These are phyloP conservation scores for Ceratocystis smalleyi DNA, from an alignment of 2,329 filamentous ascomycete species.

Conservation along the genomic window DNA sequence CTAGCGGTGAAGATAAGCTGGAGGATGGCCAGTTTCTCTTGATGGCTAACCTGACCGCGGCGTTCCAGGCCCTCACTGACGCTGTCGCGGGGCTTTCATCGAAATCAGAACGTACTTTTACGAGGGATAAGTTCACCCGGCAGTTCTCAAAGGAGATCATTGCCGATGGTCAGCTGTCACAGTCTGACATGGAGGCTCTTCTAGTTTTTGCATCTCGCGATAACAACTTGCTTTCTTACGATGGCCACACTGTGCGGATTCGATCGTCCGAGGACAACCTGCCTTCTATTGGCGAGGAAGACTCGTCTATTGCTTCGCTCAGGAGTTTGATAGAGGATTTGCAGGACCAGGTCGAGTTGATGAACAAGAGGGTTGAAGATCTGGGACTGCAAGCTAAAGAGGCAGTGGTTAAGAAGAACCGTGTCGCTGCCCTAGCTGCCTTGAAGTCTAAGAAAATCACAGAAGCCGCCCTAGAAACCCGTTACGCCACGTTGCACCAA, in stretches of 20 bases:
- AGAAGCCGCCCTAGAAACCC: constrained; percentile 55
- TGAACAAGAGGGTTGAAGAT: constrained; percentile 50
- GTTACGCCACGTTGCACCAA: constrained; percentile 59
- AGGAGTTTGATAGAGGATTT: constrained; percentile 64
- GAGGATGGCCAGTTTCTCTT: constrained; percentile 50
- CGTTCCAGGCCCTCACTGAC: constrained; percentile 38
- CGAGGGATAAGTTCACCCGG: constrained; percentile 46
- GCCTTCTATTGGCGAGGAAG: constrained; percentile 52
- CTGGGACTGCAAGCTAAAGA: constrained; percentile 50
- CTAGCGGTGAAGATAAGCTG: constrained; percentile 37
- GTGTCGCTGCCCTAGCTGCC: constrained; percentile 57
- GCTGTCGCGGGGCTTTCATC: constrained; percentile 29
- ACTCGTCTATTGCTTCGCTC: constrained; percentile 67
- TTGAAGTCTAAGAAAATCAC: constrained; percentile 70
- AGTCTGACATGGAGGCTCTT: constrained; percentile 53
- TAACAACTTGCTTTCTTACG: constrained; percentile 40
- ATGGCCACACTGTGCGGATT: constrained; percentile 61
- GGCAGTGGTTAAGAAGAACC: constrained; percentile 58
- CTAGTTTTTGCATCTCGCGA: constrained; percentile 55
- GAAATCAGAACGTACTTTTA: constrained; percentile 52
- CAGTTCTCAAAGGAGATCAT: constrained; percentile 40
- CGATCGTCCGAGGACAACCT: constrained; percentile 28
- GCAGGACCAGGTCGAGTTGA: constrained; percentile 51
- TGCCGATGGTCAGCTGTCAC: constrained; percentile 36
- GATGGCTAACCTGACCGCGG: constrained; percentile 44